Conservation (phyloP, 2,329 filamentous ascomycete genomes). For the Stagonosporopsis tanaceti region DNA sequence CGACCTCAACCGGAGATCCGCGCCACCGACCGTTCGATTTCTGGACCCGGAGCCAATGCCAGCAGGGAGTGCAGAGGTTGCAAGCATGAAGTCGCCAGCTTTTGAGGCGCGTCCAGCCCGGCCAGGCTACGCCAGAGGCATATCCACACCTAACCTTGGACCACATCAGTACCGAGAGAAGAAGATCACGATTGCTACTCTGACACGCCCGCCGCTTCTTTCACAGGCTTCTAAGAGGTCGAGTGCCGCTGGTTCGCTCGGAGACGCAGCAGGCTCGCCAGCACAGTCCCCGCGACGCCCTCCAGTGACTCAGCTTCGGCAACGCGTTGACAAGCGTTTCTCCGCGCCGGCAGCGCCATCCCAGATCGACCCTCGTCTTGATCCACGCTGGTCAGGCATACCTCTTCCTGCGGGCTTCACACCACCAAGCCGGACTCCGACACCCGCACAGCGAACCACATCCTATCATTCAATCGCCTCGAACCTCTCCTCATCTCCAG, state of each 20-base stretch:
- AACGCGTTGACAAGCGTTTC: slow-evolving; percentile 24
- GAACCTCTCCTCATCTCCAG: slow-evolving; percentile 26
- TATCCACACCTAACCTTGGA: slow-evolving; percentile 17
- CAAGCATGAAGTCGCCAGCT: background rate
- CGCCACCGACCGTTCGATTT: slow-evolving; percentile 37
- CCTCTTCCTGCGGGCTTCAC: slow-evolving; percentile 28
- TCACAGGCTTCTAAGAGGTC: slow-evolving; percentile 10
- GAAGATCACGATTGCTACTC: slow-evolving; percentile 5
- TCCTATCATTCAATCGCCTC: slow-evolving; percentile 34
- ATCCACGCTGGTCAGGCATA: slow-evolving; percentile 26
- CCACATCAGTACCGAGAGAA: slow-evolving; percentile 17
- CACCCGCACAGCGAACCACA: slow-evolving; percentile 22
- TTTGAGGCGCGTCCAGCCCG: background rate
- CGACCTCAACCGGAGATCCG: slow-evolving; percentile 24
- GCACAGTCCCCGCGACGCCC: slow-evolving; percentile 16
- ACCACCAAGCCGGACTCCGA: slow-evolving; percentile 17
- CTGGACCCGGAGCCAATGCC: slow-evolving; percentile 28
- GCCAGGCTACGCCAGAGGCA: slow-evolving; percentile 12
- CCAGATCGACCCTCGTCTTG: slow-evolving; percentile 20
- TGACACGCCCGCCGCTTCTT: slow-evolving; percentile 14
- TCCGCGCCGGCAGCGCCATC: slow-evolving; percentile 20
- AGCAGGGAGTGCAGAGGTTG: slow-evolving; percentile 9
- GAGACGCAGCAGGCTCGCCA: background rate
- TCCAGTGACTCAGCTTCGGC: slow-evolving; percentile 13
- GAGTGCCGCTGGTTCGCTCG: slow-evolving; percentile 4